Evolutionary conservation across 2,329 filamentous ascomycete species (phyloP).

Genomic region (Hypocreales sp.): DNA sequence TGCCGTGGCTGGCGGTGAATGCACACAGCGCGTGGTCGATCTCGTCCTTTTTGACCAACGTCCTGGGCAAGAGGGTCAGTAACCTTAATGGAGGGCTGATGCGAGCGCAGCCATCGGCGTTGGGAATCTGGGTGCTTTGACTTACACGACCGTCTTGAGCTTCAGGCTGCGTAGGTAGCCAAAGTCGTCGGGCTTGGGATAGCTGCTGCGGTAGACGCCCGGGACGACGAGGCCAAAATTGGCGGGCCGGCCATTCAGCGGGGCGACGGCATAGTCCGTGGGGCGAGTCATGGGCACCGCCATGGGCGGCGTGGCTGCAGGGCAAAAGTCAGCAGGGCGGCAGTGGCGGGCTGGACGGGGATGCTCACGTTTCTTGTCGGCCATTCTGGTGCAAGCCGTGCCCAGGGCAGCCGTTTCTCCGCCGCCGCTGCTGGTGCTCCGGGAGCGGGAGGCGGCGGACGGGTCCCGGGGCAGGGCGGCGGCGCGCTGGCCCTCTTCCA

Average conservation of each 20-base stretch:
- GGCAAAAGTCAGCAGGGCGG: too few species aligned
- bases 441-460: slow-evolving; percentile 5
- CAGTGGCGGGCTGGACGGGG: not conserved
- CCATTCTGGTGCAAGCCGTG: not conserved
- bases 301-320: not conserved
- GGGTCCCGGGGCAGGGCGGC: slow-evolving; percentile 5
- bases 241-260: slow-evolving; percentile 26
- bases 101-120: too few species aligned
- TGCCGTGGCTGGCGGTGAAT: slow-evolving; percentile 52
- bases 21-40: slow-evolving; percentile 30
- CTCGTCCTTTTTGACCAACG: slow-evolving; percentile 47
- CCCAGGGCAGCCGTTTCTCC: not conserved
- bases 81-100: not conserved
- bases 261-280: slow-evolving; percentile 8
- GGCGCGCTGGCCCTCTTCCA: slow-evolving; percentile 9
- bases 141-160: slow-evolving; percentile 68
- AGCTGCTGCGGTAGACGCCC: slow-evolving; percentile 70
- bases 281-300: slow-evolving; percentile 2
- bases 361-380: slow-evolving; percentile 1
- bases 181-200: slow-evolving; percentile 57
- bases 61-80: slow-evolving; percentile 23
- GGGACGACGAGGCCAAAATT: slow-evolving; percentile 68
- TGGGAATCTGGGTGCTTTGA: too few species aligned
- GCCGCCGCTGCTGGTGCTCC: slow-evolving; percentile 2
- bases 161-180: slow-evolving; percentile 50